A percentile compares a stretch with the other conserved stretches of the same genome.
Evolutionary conservation across 768 basidiomycete genomes (phyloP).

Genomic region (Heimioporus sp.): DNA sequence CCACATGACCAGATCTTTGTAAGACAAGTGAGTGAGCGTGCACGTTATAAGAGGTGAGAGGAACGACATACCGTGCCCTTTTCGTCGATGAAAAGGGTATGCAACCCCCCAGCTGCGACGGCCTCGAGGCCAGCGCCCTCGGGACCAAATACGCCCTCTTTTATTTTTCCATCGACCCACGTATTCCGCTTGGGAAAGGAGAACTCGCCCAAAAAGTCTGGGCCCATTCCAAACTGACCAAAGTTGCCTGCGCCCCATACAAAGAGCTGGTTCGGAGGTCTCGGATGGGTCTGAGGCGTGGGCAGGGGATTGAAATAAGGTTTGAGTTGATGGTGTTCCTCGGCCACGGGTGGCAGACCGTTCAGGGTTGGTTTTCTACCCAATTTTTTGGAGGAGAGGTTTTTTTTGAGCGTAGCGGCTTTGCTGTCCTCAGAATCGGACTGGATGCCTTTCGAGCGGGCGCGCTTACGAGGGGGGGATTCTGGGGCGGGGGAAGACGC

Average conservation of each 20-base stretch:
- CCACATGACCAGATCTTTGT: slow-evolving; percentile 80
- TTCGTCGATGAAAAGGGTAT: slow-evolving; percentile 86
- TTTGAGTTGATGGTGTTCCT: slow-evolving; percentile 40
- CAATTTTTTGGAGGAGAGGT: slow-evolving; percentile 24
- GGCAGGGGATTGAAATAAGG: slow-evolving; percentile 71
- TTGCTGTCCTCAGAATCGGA: slow-evolving; percentile 44
- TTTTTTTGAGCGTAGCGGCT: slow-evolving; percentile 23
- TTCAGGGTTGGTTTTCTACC: slow-evolving; percentile 30
- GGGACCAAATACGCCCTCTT: slow-evolving; percentile 67
- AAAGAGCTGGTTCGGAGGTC: slow-evolving; percentile 74
- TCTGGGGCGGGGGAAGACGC: slow-evolving; percentile 46
- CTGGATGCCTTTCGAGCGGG: slow-evolving; percentile 35
- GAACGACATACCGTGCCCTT: slow-evolving; percentile 73
- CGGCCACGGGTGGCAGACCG: slow-evolving; percentile 28
- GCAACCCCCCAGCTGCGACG: slow-evolving; percentile 82
- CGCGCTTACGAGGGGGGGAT: slow-evolving; percentile 49
- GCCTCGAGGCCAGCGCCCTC: slow-evolving; percentile 78
- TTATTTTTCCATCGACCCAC: slow-evolving; percentile 76
- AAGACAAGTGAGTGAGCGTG: slow-evolving; percentile 7
- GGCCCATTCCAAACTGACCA: slow-evolving; percentile 93
- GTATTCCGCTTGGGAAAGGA: slow-evolving; percentile 71
- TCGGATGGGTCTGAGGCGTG: slow-evolving; percentile 48
- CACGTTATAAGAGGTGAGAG: background rate
- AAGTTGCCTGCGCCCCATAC: slow-evolving; percentile 93
- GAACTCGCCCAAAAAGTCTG: slow-evolving; percentile 66